Evolutionary conservation across 2,329 filamentous ascomycete species (phyloP), one percentile per base, ranked within the genome.

Genomic region (Penicillium sp.): DNA sequence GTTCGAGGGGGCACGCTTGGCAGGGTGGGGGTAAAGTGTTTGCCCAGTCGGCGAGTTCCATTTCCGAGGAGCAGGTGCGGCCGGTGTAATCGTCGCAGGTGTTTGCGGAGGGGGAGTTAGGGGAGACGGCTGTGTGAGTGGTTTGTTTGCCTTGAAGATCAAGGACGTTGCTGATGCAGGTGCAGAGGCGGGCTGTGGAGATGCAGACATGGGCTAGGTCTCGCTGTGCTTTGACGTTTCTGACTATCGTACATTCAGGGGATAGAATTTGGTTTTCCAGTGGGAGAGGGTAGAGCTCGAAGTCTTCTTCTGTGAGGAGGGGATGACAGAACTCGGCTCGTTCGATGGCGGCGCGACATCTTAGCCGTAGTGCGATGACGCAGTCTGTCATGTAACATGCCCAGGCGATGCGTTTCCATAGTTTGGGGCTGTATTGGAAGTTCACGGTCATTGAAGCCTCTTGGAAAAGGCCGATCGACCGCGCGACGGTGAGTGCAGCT

Each of bases 401-500:
- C 63, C 63, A 64, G 12, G 63, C 60, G 14, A 64, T 54, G 22
- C 60, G 43, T 38, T 56, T 59, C 63, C 63, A 64, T 6, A 63
- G 45, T 4, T 43, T 59, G 11, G 58, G 34, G n/a, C 54, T 55
- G 15, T 57, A 43, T 5, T 39, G 31, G 10, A 54, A 28, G n/a
- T 60, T 58, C 8, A 51, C 51, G 3, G 37, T 51, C 4, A 51
- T 41, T 5, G 53, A 34, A 4, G 53, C 31, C 4, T 64, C 62
- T 35, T 62, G 57, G 15, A 64, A 60, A 3, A 64, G 60, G 3
- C 60, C 60, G 12, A 62, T 62, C 5, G 57, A 62, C 15, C 57
- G 45, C 3, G 62, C 60, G 3, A 61, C 59, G 15, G 62, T 60
- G 11, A 62, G 59, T 6, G 62, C 62, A 7, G 57, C 51, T 25